Conservation (phyloP, 768 basidiomycete species). For the Cantharellus anzutake region DNA sequence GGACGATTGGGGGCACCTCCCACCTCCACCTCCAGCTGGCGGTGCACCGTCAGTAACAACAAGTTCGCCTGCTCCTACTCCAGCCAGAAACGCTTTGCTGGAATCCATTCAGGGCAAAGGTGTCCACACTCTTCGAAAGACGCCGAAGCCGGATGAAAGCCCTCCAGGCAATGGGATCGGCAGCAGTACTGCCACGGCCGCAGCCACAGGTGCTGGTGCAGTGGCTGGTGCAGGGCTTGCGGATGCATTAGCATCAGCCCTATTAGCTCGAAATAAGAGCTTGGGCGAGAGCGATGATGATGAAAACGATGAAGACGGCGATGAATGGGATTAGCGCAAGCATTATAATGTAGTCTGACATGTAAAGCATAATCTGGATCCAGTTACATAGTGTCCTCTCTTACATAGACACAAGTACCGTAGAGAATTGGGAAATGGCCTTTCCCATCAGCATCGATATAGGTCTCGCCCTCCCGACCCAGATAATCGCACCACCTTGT, state of each 20-base stretch:
- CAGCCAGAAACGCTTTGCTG: constrained; percentile 38
- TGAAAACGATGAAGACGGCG: constrained; percentile 47
- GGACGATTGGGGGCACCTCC: constrained; percentile 17
- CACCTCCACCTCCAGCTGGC: constrained; percentile 12
- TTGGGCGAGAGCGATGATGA: constrained; percentile 68
- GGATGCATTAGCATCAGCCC: constrained; percentile 61
- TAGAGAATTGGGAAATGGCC: no score
- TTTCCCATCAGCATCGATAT: no score
- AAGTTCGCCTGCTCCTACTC: constrained; percentile 9
- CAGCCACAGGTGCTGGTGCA: constrained; percentile 6
- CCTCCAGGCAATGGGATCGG: background rate
- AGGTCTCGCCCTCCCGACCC: no score
- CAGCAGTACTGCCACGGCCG: background rate
- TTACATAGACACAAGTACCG: no score
- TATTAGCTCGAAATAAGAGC: constrained; percentile 69
- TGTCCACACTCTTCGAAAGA: constrained; percentile 45
- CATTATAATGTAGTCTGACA: background rate
- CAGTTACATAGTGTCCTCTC: no score
- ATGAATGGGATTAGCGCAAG: constrained; percentile 30
- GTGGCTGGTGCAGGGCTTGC: constrained; percentile 36
- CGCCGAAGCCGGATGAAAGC: background rate
- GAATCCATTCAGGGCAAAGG: constrained; percentile 73
- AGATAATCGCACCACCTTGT: no score
- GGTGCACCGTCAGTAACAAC: constrained; percentile 18
- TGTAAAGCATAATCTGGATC: no score